These are phyloP conservation scores for Blastosporella zonata DNA, from an alignment of 1,284 basidiomycete species.

Conservation along the genomic window DNA sequence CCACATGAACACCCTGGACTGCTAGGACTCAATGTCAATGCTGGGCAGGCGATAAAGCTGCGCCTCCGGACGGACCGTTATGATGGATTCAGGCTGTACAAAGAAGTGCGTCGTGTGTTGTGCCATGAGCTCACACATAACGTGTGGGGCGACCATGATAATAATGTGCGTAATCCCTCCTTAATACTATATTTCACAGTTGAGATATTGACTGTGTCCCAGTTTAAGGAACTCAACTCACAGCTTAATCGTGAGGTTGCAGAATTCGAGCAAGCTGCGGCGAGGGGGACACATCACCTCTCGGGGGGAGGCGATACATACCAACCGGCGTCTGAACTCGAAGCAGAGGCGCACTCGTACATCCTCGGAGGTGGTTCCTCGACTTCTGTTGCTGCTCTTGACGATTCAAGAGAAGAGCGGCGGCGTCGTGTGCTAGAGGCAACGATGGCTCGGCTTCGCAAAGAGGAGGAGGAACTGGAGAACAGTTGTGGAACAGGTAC, in stretches of 20 bases:
- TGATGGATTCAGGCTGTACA: constrained; percentile 68
- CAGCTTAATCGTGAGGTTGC: constrained; percentile 69
- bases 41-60: constrained; percentile 61
- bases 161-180: constrained; percentile 50
- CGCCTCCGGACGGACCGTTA: constrained; percentile 67
- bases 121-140: constrained; percentile 80
- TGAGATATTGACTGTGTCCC: neutral
- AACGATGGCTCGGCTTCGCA: constrained; percentile 52
- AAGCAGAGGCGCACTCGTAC: constrained; percentile 47
- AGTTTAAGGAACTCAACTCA: constrained; percentile 79
- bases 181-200: neutral
- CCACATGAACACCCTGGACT: constrained; percentile 71
- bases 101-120: constrained; percentile 62
- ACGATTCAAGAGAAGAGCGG: constrained; percentile 54
- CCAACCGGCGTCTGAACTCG: constrained; percentile 50
- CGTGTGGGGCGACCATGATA: constrained; percentile 66
- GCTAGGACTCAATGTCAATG: constrained; percentile 68
- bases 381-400: constrained; percentile 14
- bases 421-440: constrained; percentile 54
- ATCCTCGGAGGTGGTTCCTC: constrained; percentile 43
- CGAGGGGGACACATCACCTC: constrained; percentile 55
- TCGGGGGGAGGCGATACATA: constrained; percentile 41
- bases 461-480: constrained; percentile 71
- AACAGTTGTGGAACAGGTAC: constrained; percentile 58
- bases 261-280: constrained; percentile 56